Conservation (phyloP, 768 basidiomycete genomes). For the Calvatia gigantea region DNA sequence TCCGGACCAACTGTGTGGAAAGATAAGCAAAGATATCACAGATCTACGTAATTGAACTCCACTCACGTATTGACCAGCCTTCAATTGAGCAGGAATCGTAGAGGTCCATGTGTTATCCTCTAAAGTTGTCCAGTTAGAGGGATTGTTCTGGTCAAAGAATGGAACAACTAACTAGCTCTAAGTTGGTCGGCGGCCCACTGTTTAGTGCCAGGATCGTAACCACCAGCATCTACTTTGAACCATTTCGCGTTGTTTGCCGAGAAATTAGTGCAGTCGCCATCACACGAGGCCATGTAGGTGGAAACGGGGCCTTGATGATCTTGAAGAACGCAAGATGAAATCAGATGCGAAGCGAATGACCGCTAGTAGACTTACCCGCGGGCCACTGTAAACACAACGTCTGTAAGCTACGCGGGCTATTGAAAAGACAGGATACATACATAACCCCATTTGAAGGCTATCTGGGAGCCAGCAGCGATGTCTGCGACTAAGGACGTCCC, state of each 20-base stretch:
- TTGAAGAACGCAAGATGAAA: conserved; percentile 15
- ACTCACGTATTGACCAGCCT: conserved; percentile 46
- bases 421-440: conserved; percentile 24
- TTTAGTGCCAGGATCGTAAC: conserved; percentile 33
- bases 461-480: conserved; percentile 35
- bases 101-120: conserved; percentile 39
- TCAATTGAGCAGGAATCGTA: conserved; percentile 37
- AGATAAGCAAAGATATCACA: conserved; percentile 2
- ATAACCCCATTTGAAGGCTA: conserved; percentile 41
- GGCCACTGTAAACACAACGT: conserved; percentile 29
- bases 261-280: conserved; percentile 38
- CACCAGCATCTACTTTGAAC: conserved; percentile 48
- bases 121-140: conserved; percentile 16
- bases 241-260: conserved; percentile 35
- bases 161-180: conserved; percentile 31
- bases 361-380: conserved; percentile 22
- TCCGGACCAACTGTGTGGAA: conserved; percentile 36
- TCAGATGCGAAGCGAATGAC: conserved; percentile 9
- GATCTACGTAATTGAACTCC: conserved; percentile 16
- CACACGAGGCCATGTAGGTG: conserved; percentile 51
- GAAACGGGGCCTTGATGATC: conserved; percentile 49
- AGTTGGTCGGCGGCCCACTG: conserved; percentile 42
- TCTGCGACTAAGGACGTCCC: conserved; percentile 33
- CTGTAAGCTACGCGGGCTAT: conserved; percentile 11
- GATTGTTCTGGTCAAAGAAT: background rate